phyloP scores from a whole-genome alignment of 1,284 basidiomycete genomes.

The Ceratobasidium sp. region DNA sequence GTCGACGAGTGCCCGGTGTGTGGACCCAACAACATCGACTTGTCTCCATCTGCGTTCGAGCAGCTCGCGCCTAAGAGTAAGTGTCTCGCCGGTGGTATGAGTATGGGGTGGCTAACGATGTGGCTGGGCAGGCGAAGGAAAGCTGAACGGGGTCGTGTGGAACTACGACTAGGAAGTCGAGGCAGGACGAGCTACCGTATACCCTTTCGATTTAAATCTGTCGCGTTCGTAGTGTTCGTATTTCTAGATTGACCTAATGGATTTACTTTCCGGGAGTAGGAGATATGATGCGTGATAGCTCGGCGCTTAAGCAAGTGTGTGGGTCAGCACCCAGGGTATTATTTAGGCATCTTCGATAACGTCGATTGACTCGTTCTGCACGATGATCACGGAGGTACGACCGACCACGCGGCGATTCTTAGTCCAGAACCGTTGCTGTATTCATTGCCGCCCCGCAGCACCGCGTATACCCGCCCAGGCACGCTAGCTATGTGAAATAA shows the following conservation, averaged over 20 bases:
- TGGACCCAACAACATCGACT: constrained; percentile 13
- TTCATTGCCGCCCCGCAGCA: too few species aligned
- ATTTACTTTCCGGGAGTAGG: not conserved
- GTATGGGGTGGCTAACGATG: not conserved
- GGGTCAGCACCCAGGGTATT: too few species aligned
- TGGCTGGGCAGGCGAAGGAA: not conserved
- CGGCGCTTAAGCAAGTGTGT: too few species aligned
- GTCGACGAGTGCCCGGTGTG: constrained; percentile 20
- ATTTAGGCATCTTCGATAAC: too few species aligned
- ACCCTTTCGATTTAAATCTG: not conserved
- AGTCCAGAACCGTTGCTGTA: too few species aligned
- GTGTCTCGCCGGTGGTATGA: not conserved
- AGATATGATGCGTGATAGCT: too few species aligned
- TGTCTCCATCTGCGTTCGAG: constrained; percentile 15
- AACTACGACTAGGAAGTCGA: not conserved
- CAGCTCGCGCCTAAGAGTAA: not conserved
- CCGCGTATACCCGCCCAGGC: too few species aligned
- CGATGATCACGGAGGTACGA: too few species aligned
- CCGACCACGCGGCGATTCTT: too few species aligned
- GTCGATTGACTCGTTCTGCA: too few species aligned
- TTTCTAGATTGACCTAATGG: not conserved
- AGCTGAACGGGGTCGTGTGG: constrained; percentile 7
- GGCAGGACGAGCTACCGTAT: not conserved
- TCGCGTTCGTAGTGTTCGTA: not conserved
- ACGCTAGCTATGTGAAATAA: too few species aligned